phyloP scores from a whole-genome alignment of 768 basidiomycete species.

The Gautieria morchelliformis region DNA sequence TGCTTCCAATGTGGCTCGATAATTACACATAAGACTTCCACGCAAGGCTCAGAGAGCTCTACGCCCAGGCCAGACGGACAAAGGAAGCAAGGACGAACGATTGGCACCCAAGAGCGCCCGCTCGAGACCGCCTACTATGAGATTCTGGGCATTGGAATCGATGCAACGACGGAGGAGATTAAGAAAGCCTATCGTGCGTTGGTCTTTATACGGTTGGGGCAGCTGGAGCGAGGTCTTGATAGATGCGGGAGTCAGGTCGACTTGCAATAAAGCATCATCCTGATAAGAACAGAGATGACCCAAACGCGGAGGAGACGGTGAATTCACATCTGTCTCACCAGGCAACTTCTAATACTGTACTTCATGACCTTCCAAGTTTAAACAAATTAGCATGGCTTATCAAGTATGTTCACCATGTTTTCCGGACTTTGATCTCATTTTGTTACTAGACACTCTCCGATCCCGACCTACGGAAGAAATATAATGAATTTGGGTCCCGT shows the following conservation, averaged over 20 bases:
- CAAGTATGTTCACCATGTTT: slow-evolving; percentile 10
- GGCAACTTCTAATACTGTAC: not conserved
- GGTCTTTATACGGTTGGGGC: not conserved
- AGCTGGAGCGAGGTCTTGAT: not conserved
- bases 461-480: slow-evolving; percentile 63
- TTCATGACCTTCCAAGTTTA: slow-evolving; percentile 36
- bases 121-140: slow-evolving; percentile 91
- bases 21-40: slow-evolving; percentile 33
- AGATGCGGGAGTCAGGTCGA: slow-evolving; percentile 37
- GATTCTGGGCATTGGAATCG: slow-evolving; percentile 62
- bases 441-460: slow-evolving; percentile 76
- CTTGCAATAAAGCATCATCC: slow-evolving; percentile 88
- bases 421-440: not conserved
- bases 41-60: slow-evolving; percentile 4
- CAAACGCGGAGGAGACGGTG: slow-evolving; percentile 58
- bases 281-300: slow-evolving; percentile 87
- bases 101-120: slow-evolving; percentile 81
- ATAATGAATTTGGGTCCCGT: slow-evolving; percentile 81
- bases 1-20: slow-evolving; percentile 61
- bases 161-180: slow-evolving; percentile 74
- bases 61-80: slow-evolving; percentile 12
- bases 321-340: slow-evolving; percentile 19
- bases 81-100: slow-evolving; percentile 49
- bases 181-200: slow-evolving; percentile 83
- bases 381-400: slow-evolving; percentile 76